These are phyloP conservation scores for Dittrichia graveolens DNA, from an alignment of 129 eudicot species.

Conservation along the genomic window DNA sequence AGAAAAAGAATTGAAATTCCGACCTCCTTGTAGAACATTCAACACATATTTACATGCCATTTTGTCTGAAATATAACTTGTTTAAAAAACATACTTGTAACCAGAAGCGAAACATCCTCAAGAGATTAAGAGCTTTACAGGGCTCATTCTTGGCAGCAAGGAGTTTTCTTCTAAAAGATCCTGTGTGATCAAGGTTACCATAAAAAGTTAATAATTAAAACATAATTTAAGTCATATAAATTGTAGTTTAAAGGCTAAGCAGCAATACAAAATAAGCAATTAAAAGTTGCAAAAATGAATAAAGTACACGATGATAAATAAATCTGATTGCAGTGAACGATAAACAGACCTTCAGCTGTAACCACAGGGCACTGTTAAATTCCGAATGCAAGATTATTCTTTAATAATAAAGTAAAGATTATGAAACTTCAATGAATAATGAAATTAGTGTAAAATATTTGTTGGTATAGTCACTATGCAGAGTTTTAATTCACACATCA, in stretches of 20 bases:
- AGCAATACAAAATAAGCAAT: not conserved
- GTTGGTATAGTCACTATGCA: too few relatives aligned
- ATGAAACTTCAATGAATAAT: too few relatives aligned
- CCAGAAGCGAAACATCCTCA: slow-evolving; percentile 56
- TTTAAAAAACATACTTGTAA: slow-evolving; percentile 40
- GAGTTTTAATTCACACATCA: too few relatives aligned
- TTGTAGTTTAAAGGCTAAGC: not conserved
- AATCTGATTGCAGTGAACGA: too few relatives aligned
- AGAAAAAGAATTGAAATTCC: not conserved
- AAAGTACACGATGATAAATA: not conserved
- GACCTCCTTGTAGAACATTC: not conserved
- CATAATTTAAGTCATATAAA: not conserved
- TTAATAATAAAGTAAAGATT: too few relatives aligned
- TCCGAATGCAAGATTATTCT: too few relatives aligned
- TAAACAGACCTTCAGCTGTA: too few relatives aligned
- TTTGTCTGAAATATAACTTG: not conserved
- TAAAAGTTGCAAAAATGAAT: not conserved
- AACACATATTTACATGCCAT: slow-evolving; percentile 1
- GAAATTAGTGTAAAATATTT: too few relatives aligned
- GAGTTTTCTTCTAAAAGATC: slow-evolving; percentile 34
- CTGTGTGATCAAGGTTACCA: slow-evolving; percentile 37
- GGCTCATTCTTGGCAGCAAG: slow-evolving; percentile 26
- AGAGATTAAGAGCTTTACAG: slow-evolving; percentile 37
- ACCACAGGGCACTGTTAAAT: too few relatives aligned
- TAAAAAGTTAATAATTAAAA: not conserved